Evolutionary conservation across 176 grass and related monocot species (phyloP).

Genomic region (Chloris gayana): DNA sequence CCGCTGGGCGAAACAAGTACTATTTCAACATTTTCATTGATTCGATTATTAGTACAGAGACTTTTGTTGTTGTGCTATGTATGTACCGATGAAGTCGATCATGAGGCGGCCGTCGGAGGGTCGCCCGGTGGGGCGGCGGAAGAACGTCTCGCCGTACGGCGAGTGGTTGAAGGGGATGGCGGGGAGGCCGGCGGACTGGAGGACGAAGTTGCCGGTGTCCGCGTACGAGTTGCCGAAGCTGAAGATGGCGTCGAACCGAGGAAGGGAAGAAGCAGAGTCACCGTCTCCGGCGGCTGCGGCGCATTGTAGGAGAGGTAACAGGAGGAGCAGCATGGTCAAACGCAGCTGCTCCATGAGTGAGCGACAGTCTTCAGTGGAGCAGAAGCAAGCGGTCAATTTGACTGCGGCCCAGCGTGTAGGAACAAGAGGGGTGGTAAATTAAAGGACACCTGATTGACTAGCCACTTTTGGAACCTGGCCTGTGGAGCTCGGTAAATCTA

Average conservation of each 20-base stretch:
- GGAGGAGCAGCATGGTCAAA: neutral
- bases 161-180: constrained; percentile 44
- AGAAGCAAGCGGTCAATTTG: neutral
- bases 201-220: constrained; percentile 70
- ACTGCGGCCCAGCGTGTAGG: neutral
- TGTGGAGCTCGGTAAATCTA: too few species aligned
- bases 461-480: too few species aligned
- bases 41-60: too few species aligned
- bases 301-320: neutral
- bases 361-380: neutral
- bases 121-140: constrained; percentile 56
- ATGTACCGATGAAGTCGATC: constrained; percentile 71
- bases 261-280: neutral
- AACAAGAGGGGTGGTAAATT: too few species aligned
- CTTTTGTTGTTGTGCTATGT: neutral
- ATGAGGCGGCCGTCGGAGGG: constrained; percentile 70
- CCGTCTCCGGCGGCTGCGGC: neutral
- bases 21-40: neutral
- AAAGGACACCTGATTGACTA: too few species aligned
- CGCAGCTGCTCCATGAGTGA: neutral
- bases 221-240: constrained; percentile 75
- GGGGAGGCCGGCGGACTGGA: constrained; percentile 40
- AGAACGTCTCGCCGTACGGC: constrained; percentile 70
- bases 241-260: constrained; percentile 53
- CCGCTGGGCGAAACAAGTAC: constrained; percentile 30